Base-by-base conservation (phyloP, 805 yeast species). In the Candida tallmaniae region DNA sequence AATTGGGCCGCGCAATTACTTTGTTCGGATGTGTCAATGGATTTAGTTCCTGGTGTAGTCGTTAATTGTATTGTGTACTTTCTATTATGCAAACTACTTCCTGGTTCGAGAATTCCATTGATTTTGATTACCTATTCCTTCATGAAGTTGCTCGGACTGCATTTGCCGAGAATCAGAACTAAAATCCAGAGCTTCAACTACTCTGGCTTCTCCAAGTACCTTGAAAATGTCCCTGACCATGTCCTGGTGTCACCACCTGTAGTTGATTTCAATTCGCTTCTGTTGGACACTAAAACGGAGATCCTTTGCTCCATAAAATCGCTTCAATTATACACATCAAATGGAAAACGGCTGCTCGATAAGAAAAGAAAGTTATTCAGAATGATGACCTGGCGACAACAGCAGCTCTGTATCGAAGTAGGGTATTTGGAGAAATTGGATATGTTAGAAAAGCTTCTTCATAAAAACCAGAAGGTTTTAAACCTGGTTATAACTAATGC, bases 361-460 rank as follows among this genome's bases (percentile, higher is more conserved):
- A 52, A 69, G 31, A 61, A 74, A 32, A 54, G 69, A 19, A 52
- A 57, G 14, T 49, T 70, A 24, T 69, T 64, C 52, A 68, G 67
- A 41, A 45, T 65, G 44, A 61, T 80, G 72, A 51, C 72, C 4
- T 65, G 73, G 65, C 58, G 73, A 34, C 86, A 80, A 42, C 84
- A 79, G 48, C 57, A 65, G 10, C 51, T 76, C 21, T 76, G 78
- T 16, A 64, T 61, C 8, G 57, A 68, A 16, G 64, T 73, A 1
- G 80, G 81, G 0, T 79, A 83, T 60, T 41, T 69, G 19, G 56
- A 62, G 14, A 78, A 83, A 44, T 54, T 84, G 32, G 54, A 63
- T 12, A 42, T 48, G 6, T 65, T 79, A 1, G 85, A 82, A 38
- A 40, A 44, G 1, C 59, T 70, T 9, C 65, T 78, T 4, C 54